Evolutionary conservation across 1,284 basidiomycete species (phyloP), one percentile per base, ranked within the genome.

Genomic region (Ceratorhiza oryzae-sativae): DNA sequence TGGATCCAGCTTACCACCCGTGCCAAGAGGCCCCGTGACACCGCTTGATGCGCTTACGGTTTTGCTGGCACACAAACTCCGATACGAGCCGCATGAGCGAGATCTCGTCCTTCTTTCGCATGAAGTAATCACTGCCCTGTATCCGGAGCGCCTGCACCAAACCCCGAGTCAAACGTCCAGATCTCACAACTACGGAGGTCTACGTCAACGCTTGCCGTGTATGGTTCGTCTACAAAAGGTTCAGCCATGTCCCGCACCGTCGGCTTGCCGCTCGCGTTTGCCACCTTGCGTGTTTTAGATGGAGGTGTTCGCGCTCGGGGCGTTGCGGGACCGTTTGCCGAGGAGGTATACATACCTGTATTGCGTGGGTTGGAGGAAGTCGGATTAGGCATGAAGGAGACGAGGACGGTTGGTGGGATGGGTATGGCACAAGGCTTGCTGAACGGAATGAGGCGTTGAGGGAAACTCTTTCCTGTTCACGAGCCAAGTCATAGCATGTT

Each of bases 231-330:
- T 3, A 56, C 62, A 3, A 15, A 23, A 15, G 87, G 86, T 18
- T 90, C 90, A 0, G 94, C 94, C 1, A 98, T 98, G 96, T 88
- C 94, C 12, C 86, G 89, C 56, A 93, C 92, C 1, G 95, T 98
- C 13, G 95, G 95, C 8, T 81, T 94, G 48, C 94, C 94, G 0
- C 86, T 94, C 18, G 94, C 90, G 1, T 86, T 95, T 77, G 93
- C 93, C 0, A 87, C 93, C 0, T 79, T 91, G 76, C 82, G 85
- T 20, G 85, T 96, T 1, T 80, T 92, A 25, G 91, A 95, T 79
- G 92, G 91, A 0, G 81, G 82, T 36, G 86, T 92, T 5, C 72
- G 76, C 2, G 79, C 83, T 49, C 80, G 88, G 39, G 92, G 92
- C 10, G 93, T 94, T 5, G 82, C 80, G 30, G 89, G 90, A 0